Evolutionary conservation across 129 eudicot genomes (phyloP).

Genomic region (Apium graveolens): DNA sequence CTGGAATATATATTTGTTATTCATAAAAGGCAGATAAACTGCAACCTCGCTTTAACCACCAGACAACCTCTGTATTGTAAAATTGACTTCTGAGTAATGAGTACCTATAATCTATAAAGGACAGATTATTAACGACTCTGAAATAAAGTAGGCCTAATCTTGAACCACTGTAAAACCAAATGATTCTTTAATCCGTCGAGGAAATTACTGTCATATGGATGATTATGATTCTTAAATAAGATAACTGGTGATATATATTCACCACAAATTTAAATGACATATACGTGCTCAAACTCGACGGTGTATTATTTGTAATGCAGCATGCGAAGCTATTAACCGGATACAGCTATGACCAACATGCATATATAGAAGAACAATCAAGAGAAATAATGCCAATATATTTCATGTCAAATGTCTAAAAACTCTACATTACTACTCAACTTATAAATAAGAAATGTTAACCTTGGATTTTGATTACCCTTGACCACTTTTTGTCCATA

Average conservation of each 20-base stretch:
- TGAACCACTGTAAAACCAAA: not conserved
- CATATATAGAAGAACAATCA: not conserved
- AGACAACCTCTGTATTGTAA: not conserved
- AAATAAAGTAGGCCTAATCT: not conserved
- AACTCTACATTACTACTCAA: not conserved
- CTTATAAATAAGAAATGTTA: not conserved
- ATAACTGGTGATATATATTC: not conserved
- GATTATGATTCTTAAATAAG: not conserved
- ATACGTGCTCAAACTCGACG: not conserved
- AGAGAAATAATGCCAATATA: not conserved
- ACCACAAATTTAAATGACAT: not conserved
- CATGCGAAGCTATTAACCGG: not conserved
- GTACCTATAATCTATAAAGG: not conserved
- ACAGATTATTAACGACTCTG: not conserved
- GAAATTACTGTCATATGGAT: not conserved
- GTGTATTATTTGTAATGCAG: not conserved
- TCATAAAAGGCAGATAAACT: not conserved
- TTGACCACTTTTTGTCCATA: slow-evolving; percentile 98
- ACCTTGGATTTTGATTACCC: slow-evolving; percentile 97
- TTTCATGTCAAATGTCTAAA: not conserved
- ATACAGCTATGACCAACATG: not conserved
- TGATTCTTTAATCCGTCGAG: no score
- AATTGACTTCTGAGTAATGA: not conserved
- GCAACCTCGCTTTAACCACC: not conserved
- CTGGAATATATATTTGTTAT: not conserved